Evolutionary conservation across 1,284 basidiomycete genomes (phyloP).

Genomic region (Trichosporon sp.): DNA sequence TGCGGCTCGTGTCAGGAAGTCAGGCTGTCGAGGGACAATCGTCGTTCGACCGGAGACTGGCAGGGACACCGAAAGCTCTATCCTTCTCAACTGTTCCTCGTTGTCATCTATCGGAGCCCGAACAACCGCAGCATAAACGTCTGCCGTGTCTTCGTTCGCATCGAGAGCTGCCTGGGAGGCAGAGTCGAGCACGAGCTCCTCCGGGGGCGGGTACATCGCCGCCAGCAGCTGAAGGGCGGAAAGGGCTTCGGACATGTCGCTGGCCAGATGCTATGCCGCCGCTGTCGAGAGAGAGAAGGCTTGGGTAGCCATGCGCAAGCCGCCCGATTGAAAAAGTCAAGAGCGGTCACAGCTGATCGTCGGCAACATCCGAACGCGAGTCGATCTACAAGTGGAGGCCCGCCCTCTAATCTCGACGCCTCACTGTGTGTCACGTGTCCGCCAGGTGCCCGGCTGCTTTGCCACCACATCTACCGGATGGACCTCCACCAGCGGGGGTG

Average conservation of each 20-base stretch:
- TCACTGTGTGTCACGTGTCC: too few relatives aligned
- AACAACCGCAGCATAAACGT: constrained; percentile 5
- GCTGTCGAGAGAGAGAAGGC: too few relatives aligned
- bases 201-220: constrained; percentile 39
- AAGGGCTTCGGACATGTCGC: constrained; percentile 5
- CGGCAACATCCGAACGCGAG: background rate
- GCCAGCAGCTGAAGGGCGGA: constrained; percentile 34
- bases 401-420: too few relatives aligned
- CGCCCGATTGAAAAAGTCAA: background rate
- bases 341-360: background rate
- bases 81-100: background rate
- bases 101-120: constrained; percentile 11
- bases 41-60: background rate
- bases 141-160: background rate
- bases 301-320: background rate
- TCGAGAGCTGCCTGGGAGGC: constrained; percentile 13
- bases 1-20: constrained; percentile 18
- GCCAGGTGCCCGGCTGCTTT: too few relatives aligned
- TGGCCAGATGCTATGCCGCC: background rate
- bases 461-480: too few relatives aligned
- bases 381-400: background rate
- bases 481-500: constrained; percentile 3
- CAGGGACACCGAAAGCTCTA: constrained; percentile 9
- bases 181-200: constrained; percentile 28
- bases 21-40: constrained; percentile 24